phyloP scores from a whole-genome alignment of 495 filamentous ascomycete species.

The Lasiosphaeria miniovina region DNA sequence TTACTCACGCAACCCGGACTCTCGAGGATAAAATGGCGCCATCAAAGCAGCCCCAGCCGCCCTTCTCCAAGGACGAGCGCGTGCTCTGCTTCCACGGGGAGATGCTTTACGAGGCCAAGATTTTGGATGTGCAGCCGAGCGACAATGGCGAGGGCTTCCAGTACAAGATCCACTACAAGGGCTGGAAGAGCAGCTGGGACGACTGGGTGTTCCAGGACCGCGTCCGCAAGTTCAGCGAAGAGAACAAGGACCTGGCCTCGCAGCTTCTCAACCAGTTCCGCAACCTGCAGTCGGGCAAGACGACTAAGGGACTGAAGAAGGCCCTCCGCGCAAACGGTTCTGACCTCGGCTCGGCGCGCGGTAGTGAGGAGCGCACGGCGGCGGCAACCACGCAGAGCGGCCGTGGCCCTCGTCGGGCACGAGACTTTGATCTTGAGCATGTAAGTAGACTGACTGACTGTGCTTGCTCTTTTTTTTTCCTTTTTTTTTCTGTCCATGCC shows the following conservation, averaged over 20 bases:
- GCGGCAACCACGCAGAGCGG: slow-evolving; percentile 61
- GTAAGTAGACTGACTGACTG: slow-evolving; percentile 48
- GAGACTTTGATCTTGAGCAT: slow-evolving; percentile 82
- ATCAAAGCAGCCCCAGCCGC: slow-evolving; percentile 33
- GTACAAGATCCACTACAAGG: slow-evolving; percentile 97
- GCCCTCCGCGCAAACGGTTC: slow-evolving; percentile 59
- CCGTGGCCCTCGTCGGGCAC: slow-evolving; percentile 62
- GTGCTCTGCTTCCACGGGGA: slow-evolving; percentile 97
- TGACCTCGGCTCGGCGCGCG: slow-evolving; percentile 74
- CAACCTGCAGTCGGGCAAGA: slow-evolving; percentile 42
- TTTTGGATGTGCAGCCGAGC: slow-evolving; percentile 69
- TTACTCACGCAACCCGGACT: too few species aligned
- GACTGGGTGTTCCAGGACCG: slow-evolving; percentile 97
- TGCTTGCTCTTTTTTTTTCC: slow-evolving; percentile 20
- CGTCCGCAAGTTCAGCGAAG: slow-evolving; percentile 87
- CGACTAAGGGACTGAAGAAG: slow-evolving; percentile 51
- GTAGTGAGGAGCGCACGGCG: slow-evolving; percentile 80
- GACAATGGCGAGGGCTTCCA: slow-evolving; percentile 70
- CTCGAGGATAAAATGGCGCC: slow-evolving; percentile 8
- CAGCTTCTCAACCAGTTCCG: slow-evolving; percentile 59
- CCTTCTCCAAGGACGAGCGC: slow-evolving; percentile 83
- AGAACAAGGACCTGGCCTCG: slow-evolving; percentile 83
- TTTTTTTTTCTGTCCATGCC: slow-evolving; percentile 5
- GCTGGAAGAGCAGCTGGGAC: slow-evolving; percentile 99
- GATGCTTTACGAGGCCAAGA: slow-evolving; percentile 94